Base-by-base conservation (phyloP, 495 filamentous ascomycete species). In the Penicillium subrubescens region DNA sequence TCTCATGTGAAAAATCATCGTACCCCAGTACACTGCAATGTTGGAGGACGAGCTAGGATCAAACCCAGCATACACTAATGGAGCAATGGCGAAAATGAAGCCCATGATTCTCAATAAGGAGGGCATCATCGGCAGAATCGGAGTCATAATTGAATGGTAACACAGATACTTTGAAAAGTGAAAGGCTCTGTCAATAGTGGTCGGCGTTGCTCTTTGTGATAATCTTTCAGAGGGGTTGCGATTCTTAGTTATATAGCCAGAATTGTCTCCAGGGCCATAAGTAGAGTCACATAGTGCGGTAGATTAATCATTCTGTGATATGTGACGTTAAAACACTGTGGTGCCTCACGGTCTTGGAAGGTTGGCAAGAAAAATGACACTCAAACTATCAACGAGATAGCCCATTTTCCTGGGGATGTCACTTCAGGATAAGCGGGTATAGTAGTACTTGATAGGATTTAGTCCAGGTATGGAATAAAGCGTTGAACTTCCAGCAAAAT, bases 11-110 rank as follows among this genome's bases (percentile, higher is more conserved):
- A 29, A 12, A 4, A 5, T n/a, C 2, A 10, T 53, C 17, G 6
- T 31, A 53, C 50, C 50, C 50, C 50, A 53, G 17, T 53, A 53
- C 8, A 53, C 50, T 33, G 50, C 50, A 29, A 53, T 53, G 29
- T 53, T 53, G 0, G 25, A 31, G 5, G 50, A 53, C 2, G 50
- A 53, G 50, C 4, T 53, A 8, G 50, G 50, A 53, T 53, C 29
- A 53, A 53, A 53, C 21, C 50, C 50, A 53, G 50, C 50, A 14
- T 7, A 53, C 1, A 53, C 50, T 14, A 53, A 31, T 17, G 50
- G 14, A 4, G 10, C 17, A 3, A 53, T 8, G 29, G 50, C 12
- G 11, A 31, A 33, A 12, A 8, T 14, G 2, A 33, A 7, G 50
- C 50, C 29, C 12, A 53, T 17, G 15, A 33, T 53, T 5, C 11